These are phyloP conservation scores for Chaetomiaceae sp. DNA, from an alignment of 2,329 filamentous ascomycete species.

Conservation along the genomic window DNA sequence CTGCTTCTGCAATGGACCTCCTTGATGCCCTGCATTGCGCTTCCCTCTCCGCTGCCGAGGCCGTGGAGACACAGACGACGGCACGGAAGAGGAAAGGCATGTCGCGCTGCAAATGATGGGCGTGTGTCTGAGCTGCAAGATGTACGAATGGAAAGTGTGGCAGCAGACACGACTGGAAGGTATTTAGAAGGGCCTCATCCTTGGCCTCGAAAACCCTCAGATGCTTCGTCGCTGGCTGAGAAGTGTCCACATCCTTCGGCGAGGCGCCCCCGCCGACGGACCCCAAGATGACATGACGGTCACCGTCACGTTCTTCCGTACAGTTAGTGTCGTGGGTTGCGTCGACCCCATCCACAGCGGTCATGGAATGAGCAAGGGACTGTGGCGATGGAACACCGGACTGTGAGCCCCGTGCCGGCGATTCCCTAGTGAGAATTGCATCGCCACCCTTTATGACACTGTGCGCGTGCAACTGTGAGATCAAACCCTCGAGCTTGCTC, in stretches of 20 bases:
- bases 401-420: not conserved
- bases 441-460: slow-evolving; percentile 6
- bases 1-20: not conserved
- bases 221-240: not conserved
- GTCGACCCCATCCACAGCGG: too few relatives aligned
- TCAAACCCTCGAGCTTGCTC: slow-evolving; percentile 29
- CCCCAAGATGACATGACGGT: not conserved
- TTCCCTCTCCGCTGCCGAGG: slow-evolving; percentile 18
- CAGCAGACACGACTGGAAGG: slow-evolving; percentile 31
- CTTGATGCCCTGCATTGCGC: not conserved
- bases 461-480: slow-evolving; percentile 27
- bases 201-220: not conserved
- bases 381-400: too few relatives aligned
- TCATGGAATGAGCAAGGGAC: too few relatives aligned
- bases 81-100: slow-evolving; percentile 32
- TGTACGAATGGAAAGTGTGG: slow-evolving; percentile 32
- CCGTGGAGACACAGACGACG: slow-evolving; percentile 30
- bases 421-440: not conserved
- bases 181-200: not conserved
- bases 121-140: slow-evolving; percentile 26
- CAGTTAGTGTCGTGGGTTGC: not conserved
- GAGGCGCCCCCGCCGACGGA: not conserved
- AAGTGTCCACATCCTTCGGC: not conserved
- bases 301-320: not conserved
- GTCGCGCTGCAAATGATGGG: slow-evolving; percentile 27